Percentiles rank a stretch among this genome's conserved stretches.
Evolutionary conservation across 176 grass and related monocot species (phyloP).

Genomic region (Rhynchospora breviuscula): DNA sequence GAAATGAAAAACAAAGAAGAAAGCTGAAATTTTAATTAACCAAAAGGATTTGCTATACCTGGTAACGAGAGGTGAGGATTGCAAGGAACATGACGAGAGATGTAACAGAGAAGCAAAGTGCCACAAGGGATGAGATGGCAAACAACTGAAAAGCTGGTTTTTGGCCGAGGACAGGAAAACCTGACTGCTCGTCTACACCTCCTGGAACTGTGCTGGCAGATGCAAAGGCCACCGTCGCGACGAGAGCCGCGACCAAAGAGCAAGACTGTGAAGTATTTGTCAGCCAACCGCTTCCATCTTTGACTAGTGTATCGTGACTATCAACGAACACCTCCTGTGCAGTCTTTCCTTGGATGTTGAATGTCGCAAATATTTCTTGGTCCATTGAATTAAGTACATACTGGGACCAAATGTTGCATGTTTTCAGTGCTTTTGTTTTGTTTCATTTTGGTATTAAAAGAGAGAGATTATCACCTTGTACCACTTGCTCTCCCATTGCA

Average conservation of each 20-base stretch:
- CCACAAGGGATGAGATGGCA: slow-evolving; percentile 8
- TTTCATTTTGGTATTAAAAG: neutral
- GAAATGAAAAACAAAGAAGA: neutral
- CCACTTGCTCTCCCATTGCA: slow-evolving; percentile 32
- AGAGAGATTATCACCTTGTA: slow-evolving; percentile 21
- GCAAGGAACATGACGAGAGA: slow-evolving; percentile 28
- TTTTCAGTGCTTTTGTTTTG: neutral
- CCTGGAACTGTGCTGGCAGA: neutral
- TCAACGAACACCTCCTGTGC: neutral
- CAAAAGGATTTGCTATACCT: neutral
- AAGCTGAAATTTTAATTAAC: neutral
- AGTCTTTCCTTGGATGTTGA: neutral
- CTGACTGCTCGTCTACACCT: neutral
- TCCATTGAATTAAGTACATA: neutral
- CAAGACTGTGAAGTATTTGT: slow-evolving; percentile 4
- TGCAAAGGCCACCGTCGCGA: neutral
- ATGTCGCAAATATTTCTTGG: neutral
- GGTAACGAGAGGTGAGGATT: slow-evolving; percentile 22
- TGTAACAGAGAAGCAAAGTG: slow-evolving; percentile 30
- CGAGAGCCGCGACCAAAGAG: neutral
- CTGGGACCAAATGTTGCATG: neutral
- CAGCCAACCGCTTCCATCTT: neutral
- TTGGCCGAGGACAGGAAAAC: neutral
- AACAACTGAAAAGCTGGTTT: slow-evolving; percentile 11
- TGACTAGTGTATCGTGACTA: neutral